phyloP scores from a whole-genome alignment of 192 early-diverging fungal genomes.

The Backusella australiensis region DNA sequence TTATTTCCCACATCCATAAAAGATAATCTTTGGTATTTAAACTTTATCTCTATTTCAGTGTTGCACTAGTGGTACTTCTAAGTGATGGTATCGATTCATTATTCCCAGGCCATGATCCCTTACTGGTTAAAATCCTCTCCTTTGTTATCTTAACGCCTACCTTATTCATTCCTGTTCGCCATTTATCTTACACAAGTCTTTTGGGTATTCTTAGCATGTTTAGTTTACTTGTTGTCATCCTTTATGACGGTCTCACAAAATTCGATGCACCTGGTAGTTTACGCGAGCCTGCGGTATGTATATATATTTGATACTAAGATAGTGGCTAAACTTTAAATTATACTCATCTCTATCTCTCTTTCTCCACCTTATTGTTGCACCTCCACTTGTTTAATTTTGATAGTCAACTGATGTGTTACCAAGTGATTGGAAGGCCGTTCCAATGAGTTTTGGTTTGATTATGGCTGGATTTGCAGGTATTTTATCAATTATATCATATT shows the following conservation, averaged over 20 bases:
- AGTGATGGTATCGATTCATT: slow-evolving; percentile 38
- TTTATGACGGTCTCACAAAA: slow-evolving; percentile 58
- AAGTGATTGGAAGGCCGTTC: slow-evolving; percentile 36
- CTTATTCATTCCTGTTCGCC: slow-evolving; percentile 46
- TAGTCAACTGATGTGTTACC: slow-evolving; percentile 54
- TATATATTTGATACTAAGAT: background rate
- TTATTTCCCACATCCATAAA: background rate
- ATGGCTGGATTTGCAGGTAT: slow-evolving; percentile 51
- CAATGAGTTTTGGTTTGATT: slow-evolving; percentile 56
- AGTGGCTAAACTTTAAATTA: background rate
- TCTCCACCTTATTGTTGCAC: background rate
- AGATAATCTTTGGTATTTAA: background rate
- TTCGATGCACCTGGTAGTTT: slow-evolving; percentile 54
- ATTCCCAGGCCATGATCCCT: slow-evolving; percentile 28
- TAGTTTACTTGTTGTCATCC: slow-evolving; percentile 52
- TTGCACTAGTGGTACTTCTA: slow-evolving; percentile 38
- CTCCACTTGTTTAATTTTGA: background rate
- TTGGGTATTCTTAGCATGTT: slow-evolving; percentile 57
- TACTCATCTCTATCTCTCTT: background rate
- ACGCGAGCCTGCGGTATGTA: slow-evolving; percentile 41
- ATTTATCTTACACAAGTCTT: slow-evolving; percentile 52
- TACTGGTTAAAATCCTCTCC: slow-evolving; percentile 45
- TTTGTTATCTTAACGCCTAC: slow-evolving; percentile 50
- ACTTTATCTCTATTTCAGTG: slow-evolving; percentile 25
- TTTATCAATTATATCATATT: background rate